phyloP scores from a whole-genome alignment of 2,329 filamentous ascomycete genomes.

The Arthrinium phaeospermum region DNA sequence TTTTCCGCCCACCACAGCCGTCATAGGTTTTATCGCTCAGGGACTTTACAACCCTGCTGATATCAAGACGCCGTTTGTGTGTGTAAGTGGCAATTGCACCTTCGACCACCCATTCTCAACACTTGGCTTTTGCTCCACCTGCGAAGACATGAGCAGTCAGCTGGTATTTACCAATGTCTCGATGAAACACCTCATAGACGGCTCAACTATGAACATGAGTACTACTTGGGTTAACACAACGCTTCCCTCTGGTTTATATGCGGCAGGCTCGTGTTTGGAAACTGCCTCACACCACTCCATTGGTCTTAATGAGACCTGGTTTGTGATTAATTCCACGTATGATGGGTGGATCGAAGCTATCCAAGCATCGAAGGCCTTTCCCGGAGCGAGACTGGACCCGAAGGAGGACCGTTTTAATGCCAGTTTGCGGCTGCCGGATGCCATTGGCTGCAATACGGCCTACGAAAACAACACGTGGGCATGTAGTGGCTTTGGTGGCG shows the following conservation, averaged over 20 bases:
- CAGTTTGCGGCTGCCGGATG: background rate
- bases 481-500: conserved; percentile 4
- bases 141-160: conserved; percentile 18
- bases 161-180: background rate
- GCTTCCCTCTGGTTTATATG: conserved; percentile 4
- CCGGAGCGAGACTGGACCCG: background rate
- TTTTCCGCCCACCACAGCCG: background rate
- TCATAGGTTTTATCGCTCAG: conserved; percentile 10
- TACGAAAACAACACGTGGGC: background rate
- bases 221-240: conserved; percentile 1
- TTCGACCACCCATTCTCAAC: conserved; percentile 10
- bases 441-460: background rate
- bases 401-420: background rate
- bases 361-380: too few species aligned
- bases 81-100: conserved; percentile 15
- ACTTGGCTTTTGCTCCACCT: conserved; percentile 17
- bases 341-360: background rate
- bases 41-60: conserved; percentile 3
- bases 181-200: too few species aligned
- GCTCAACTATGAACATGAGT: too few species aligned
- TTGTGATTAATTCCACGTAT: background rate
- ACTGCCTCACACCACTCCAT: too few species aligned
- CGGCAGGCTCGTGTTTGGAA: too few species aligned
- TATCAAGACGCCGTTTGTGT: conserved; percentile 17
- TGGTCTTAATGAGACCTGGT: background rate